phyloP scores from a whole-genome alignment of 2,329 filamentous ascomycete genomes.

The Stagonosporopsis vannaccii region DNA sequence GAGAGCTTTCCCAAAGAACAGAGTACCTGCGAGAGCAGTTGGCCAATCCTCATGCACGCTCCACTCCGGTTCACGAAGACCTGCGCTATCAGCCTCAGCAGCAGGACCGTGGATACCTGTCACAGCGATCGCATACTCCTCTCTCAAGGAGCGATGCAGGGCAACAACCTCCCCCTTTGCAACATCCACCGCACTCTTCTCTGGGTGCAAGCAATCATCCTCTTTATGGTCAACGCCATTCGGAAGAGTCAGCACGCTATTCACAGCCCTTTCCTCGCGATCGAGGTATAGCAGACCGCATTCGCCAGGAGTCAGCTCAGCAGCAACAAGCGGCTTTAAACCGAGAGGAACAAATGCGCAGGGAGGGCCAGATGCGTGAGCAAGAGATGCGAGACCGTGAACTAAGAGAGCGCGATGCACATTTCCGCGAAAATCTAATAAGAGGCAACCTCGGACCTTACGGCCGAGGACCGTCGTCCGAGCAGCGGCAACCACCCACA shows the following conservation, averaged over 20 bases:
- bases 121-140: slow-evolving; percentile 47
- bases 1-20: slow-evolving; percentile 41
- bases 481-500: slow-evolving; percentile 21
- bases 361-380: slow-evolving; percentile 32
- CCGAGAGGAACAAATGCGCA: slow-evolving; percentile 33
- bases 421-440: slow-evolving; percentile 31
- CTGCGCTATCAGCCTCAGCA: slow-evolving; percentile 37
- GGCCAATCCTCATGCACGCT: slow-evolving; percentile 30
- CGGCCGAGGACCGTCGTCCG: slow-evolving; percentile 20
- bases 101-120: slow-evolving; percentile 37
- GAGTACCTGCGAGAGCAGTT: slow-evolving; percentile 44
- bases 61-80: slow-evolving; percentile 38
- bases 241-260: slow-evolving; percentile 39
- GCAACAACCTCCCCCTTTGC: slow-evolving; percentile 37
- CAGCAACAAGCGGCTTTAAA: slow-evolving; percentile 34
- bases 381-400: slow-evolving; percentile 33
- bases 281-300: slow-evolving; percentile 36
- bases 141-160: slow-evolving; percentile 38
- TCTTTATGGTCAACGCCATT: slow-evolving; percentile 36
- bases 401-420: slow-evolving; percentile 28
- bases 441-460: slow-evolving; percentile 28
- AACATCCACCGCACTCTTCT: slow-evolving; percentile 44
- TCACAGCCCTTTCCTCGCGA: slow-evolving; percentile 33
- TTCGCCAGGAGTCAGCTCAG: slow-evolving; percentile 41
- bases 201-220: slow-evolving; percentile 36